Base-by-base conservation (phyloP, 306 rosid species). In the Pachyrhizus erosus region DNA sequence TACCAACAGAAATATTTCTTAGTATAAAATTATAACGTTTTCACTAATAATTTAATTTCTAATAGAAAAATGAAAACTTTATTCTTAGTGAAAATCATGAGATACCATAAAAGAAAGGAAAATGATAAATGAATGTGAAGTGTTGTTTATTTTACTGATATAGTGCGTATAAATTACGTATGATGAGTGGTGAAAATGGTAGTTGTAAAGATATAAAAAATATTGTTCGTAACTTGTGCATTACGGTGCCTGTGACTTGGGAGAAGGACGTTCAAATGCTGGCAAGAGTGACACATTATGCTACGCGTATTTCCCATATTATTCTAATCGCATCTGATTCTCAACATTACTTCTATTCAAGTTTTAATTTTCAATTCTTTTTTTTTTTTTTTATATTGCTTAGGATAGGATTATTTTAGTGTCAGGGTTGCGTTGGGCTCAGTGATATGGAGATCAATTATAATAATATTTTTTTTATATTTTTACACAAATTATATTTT, bases 201-300 rank as follows among this genome's bases (percentile, higher is more conserved):
- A 72, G 14, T 9, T 23, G 31, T 26, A 46, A 39, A 42, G 23
- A 67, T 23, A 55, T 27, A 27, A 52, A 39, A 21, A 64, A n/a
- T 74, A 54, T 54, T 40, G 26, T 80, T 75, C 71, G 42, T 82
- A 74, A 57, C 82, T 70, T 84, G 31, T 70, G 68, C 5, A 39
- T 37, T 84, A 80, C 68, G 76, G 55, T 68, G 74, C n/a, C 37
- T 55, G 67, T 17, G 37, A 40, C 33, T 23, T 55, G 66, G 20
- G 80, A 84, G 83, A 84, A 73, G 24, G 80, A 84, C 83, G 75
- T 37, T 68, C n/a, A 46, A 61, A 33, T 33, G 78, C 23, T 39
- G 79, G 31, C 61, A 48, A 49, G 70, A 23, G 65, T 23, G 49
- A 73, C 80, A 70, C 87, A 40, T 8, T 57, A 42, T 79, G 84